Evolutionary conservation across 177 flowering plant species (phyloP).

Genomic region (Telopea speciosissima): DNA sequence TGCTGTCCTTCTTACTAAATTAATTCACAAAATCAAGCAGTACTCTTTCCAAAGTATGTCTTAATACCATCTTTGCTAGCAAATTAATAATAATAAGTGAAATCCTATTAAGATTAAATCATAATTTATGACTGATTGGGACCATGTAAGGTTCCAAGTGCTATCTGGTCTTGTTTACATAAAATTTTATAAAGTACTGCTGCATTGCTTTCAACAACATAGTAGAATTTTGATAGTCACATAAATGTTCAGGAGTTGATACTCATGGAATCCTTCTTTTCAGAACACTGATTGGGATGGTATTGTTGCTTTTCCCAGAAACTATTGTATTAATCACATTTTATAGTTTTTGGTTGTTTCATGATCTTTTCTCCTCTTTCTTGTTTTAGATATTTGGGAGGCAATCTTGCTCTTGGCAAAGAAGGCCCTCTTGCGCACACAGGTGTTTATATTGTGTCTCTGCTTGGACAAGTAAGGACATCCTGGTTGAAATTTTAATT

Average conservation of each 20-base stretch:
- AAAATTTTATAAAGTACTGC: no score
- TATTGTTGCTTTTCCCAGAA: slow-evolving; percentile 14
- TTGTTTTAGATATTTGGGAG: slow-evolving; percentile 75
- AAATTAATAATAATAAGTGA: no score
- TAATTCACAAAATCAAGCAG: no score
- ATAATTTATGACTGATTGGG: no score
- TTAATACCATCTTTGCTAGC: no score
- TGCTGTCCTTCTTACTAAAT: no score
- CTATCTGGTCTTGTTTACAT: no score
- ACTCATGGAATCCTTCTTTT: slow-evolving; percentile 85
- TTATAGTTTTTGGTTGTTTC: not conserved
- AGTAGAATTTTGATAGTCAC: slow-evolving; percentile 10
- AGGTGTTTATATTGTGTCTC: slow-evolving; percentile 97
- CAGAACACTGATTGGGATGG: slow-evolving; percentile 97
- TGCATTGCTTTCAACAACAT: no score
- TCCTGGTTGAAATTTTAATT: not conserved
- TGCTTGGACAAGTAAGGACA: slow-evolving; percentile 80
- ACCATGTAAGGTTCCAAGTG: no score
- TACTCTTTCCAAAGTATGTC: no score
- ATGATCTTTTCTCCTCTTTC: slow-evolving; percentile 3
- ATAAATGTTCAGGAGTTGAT: slow-evolving; percentile 66
- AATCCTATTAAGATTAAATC: no score
- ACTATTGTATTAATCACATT: not conserved
- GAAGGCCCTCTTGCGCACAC: slow-evolving; percentile 98
- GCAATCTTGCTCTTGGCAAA: slow-evolving; percentile 92